Percentiles rank a stretch among this genome's conserved stretches.
Conservation (phyloP, 805 yeast species). For the Sugiyamaella mastotermitis region DNA sequence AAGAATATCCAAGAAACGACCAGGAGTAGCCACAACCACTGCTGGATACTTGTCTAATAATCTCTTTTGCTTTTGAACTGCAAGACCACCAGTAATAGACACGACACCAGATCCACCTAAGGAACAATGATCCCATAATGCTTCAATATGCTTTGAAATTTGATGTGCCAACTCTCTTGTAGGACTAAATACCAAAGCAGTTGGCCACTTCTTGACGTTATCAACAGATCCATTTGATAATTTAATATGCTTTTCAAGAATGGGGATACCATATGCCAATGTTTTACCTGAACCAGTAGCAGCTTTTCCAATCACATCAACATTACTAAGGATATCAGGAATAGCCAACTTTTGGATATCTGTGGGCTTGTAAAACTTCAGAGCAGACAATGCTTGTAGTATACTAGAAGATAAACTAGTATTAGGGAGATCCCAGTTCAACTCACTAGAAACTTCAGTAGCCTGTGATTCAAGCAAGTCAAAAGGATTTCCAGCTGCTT, state of each 20-base stretch:
- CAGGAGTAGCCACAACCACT: slow-evolving; percentile 91
- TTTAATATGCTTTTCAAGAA: slow-evolving; percentile 57
- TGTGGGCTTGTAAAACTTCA: slow-evolving; percentile 68
- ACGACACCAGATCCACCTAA: slow-evolving; percentile 50
- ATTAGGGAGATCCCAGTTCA: slow-evolving; percentile 30
- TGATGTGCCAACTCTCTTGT: slow-evolving; percentile 96
- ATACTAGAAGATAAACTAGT: slow-evolving; percentile 44
- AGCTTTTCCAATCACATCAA: slow-evolving; percentile 91
- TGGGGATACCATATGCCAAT: slow-evolving; percentile 89
- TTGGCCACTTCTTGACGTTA: slow-evolving; percentile 36
- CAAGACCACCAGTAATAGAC: slow-evolving; percentile 88
- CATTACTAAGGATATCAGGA: slow-evolving; percentile 66
- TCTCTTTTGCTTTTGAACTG: slow-evolving; percentile 90
- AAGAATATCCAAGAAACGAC: slow-evolving; percentile 69
- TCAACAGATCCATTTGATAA: slow-evolving; percentile 5
- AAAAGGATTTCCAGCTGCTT: slow-evolving; percentile 15
- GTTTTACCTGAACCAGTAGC: slow-evolving; percentile 98
- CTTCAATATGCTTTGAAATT: slow-evolving; percentile 71
- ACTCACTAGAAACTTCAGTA: slow-evolving; percentile 20
- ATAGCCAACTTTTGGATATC: slow-evolving; percentile 74
- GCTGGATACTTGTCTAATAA: slow-evolving; percentile 62
- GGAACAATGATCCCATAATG: slow-evolving; percentile 33
- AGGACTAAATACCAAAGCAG: slow-evolving; percentile 84
- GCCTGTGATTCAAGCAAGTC: slow-evolving; percentile 16
- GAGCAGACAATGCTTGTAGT: slow-evolving; percentile 52